Evolutionary conservation across 1,284 basidiomycete species (phyloP), one percentile per base, ranked within the genome.

Genomic region (Schizophyllum commune): DNA sequence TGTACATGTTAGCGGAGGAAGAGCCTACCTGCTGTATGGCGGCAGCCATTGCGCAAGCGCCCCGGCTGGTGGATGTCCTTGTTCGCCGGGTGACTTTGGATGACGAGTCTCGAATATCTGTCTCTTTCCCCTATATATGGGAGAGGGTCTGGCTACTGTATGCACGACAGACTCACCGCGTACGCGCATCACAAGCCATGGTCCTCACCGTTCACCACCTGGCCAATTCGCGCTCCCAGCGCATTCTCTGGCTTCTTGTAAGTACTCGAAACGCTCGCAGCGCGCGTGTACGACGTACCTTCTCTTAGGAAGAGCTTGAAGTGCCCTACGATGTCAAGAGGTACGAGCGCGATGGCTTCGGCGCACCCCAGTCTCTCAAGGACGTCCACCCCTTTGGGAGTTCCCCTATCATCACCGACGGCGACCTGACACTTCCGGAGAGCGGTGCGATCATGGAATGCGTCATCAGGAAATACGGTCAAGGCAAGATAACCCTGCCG

Each of bases 171-270:
- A 5, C 27, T 27, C 5, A 27, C 27, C 5, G 27, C 27, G 27
- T 27, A 27, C 27, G 27, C 27, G 27, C 27, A 27, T 27, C 27
- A 27, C 5, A 54, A 32, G 19, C 47, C 52, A 60, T 55, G 34
- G 67, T 67, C 67, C 64, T 81, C 52, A 69, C 73, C 33, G 66
- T 83, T 6, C 81, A 83, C 65, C 80, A 83, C 65, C 70, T 83
- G 52, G 76, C 80, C 62, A 68, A 81, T 61, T 82, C 81, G 8
- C 78, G 81, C 22, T 82, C 81, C 11, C 79, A 81, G 63, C 74
- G 82, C 19, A 72, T 83, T 58, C 70, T 83, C 17, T 84, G 81
- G 82, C 72, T 84, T n/a, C 70, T 83, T 61, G 82, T 82, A 60
- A 47, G 64, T 60, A 27, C 8, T 34, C 17, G 13, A 59, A 5